A percentile compares a stretch with the other conserved stretches of the same genome.
Evolutionary conservation across 805 yeast genomes (phyloP).

Genomic region (Yarrowia porcina): DNA sequence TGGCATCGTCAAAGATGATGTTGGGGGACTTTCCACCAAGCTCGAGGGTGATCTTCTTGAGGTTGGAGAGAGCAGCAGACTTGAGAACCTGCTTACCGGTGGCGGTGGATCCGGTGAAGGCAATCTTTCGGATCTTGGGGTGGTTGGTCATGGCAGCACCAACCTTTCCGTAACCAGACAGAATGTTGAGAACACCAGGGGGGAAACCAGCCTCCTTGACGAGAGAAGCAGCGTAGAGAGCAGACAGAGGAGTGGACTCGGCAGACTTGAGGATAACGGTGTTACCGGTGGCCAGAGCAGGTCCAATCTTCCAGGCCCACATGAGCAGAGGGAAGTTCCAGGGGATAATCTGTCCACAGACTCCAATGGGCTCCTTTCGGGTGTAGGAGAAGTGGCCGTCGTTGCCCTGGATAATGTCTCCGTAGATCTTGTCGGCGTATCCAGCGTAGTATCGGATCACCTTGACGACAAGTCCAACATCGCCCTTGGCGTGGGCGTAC

Average conservation of each 20-base stretch:
- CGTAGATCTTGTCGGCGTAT: conserved; percentile 62
- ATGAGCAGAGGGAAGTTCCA: conserved; percentile 70
- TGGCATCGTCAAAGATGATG: conserved; percentile 81
- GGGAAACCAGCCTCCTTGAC: conserved; percentile 70
- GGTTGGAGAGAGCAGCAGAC: conserved; percentile 63
- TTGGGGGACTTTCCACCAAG: conserved; percentile 96
- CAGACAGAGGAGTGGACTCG: conserved; percentile 71
- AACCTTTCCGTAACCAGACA: conserved; percentile 64
- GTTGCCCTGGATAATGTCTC: conserved; percentile 56
- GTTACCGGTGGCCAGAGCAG: conserved; percentile 80
- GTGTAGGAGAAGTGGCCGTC: conserved; percentile 63
- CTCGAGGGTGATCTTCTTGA: conserved; percentile 88
- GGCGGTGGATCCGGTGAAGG: conserved; percentile 91
- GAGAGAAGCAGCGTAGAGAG: conserved; percentile 56
- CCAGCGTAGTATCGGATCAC: conserved; percentile 69
- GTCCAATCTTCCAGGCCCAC: conserved; percentile 81
- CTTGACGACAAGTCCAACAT: conserved; percentile 54
- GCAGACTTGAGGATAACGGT: conserved; percentile 68
- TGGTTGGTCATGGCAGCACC: conserved; percentile 68
- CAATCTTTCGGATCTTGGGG: conserved; percentile 71
- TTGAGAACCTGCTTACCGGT: conserved; percentile 79
- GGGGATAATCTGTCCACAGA: conserved; percentile 66
- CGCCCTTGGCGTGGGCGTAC: conserved; percentile 38
- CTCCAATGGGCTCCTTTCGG: conserved; percentile 63
- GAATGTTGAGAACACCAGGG: conserved; percentile 68